Percentiles rank a stretch among this genome's conserved stretches.
phyloP scores from a whole-genome alignment of 1,284 basidiomycete genomes.

The Puccinia novopanici region DNA sequence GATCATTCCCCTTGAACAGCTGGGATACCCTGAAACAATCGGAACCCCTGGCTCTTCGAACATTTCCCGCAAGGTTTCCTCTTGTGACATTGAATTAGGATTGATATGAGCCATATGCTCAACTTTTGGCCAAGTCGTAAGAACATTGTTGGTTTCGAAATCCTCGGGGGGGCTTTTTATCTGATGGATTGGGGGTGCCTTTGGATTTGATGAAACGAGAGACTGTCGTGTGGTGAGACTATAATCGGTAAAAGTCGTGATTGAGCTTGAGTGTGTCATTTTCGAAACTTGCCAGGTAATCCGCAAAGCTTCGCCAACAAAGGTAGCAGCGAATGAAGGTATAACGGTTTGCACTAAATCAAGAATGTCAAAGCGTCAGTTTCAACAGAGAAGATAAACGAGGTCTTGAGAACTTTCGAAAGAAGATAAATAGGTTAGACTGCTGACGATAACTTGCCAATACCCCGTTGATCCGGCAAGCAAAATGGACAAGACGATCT shows the following conservation, averaged over 20 bases:
- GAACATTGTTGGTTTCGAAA: not conserved
- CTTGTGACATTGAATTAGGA: not conserved
- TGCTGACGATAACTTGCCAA: conserved; percentile 35
- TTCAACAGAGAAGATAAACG: not conserved
- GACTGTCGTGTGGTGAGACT: not conserved
- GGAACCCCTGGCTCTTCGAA: not conserved
- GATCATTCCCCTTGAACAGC: not conserved
- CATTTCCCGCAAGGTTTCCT: not conserved
- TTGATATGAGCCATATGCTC: not conserved
- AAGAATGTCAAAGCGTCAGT: not conserved
- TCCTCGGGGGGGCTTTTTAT: not conserved
- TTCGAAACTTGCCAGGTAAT: conserved; percentile 31
- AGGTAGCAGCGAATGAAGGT: conserved; percentile 38
- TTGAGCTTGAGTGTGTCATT: not conserved
- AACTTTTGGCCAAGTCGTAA: not conserved
- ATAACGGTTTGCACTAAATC: conserved; percentile 27
- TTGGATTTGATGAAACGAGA: not conserved
- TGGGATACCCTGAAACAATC: not conserved
- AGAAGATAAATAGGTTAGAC: not conserved
- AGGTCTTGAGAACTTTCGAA: not conserved
- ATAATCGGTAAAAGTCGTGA: not conserved
- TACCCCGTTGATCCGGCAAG: conserved; percentile 28
- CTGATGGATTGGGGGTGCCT: not conserved
- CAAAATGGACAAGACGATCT: not conserved
- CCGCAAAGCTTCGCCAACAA: conserved; percentile 35